These are phyloP conservation scores for Tubosaeta brunneosetosa DNA, from an alignment of 768 basidiomycete genomes.

Conservation along the genomic window DNA sequence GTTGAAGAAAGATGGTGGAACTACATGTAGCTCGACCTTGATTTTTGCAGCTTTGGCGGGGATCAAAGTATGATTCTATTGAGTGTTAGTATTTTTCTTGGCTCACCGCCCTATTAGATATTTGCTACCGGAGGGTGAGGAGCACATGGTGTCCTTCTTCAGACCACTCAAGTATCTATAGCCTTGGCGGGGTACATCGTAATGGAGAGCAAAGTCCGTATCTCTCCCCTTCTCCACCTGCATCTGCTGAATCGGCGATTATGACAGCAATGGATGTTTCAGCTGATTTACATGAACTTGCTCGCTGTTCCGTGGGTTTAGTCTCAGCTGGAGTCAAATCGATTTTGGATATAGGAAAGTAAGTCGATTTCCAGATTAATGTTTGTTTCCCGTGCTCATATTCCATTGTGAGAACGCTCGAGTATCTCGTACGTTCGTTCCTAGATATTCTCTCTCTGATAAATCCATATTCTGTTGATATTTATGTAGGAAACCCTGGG, in stretches of 20 bases:
- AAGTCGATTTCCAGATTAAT: neutral
- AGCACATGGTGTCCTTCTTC: neutral
- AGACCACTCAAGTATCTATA: slow-evolving; percentile 22
- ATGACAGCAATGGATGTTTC: slow-evolving; percentile 91
- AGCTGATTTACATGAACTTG: slow-evolving; percentile 86
- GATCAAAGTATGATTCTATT: slow-evolving; percentile 57
- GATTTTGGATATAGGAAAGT: slow-evolving; percentile 89
- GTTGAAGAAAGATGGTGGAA: slow-evolving; percentile 68
- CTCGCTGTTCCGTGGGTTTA: slow-evolving; percentile 85
- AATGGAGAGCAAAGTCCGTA: slow-evolving; percentile 62
- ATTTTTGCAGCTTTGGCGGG: slow-evolving; percentile 77
- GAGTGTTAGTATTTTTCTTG: neutral
- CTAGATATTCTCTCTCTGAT: neutral
- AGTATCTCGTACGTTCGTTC: slow-evolving; percentile 56
- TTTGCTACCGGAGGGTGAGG: slow-evolving; percentile 90
- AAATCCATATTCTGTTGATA: neutral
- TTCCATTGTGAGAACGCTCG: slow-evolving; percentile 55
- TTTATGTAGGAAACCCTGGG: slow-evolving; percentile 82
- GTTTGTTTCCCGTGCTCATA: neutral
- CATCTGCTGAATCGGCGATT: slow-evolving; percentile 1
- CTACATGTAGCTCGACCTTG: slow-evolving; percentile 70
- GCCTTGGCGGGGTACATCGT: slow-evolving; percentile 82
- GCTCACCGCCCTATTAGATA: slow-evolving; percentile 42
- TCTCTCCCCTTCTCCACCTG: neutral
- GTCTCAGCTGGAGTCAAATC: slow-evolving; percentile 94